A percentile compares a stretch with the other conserved stretches of the same genome.
These are phyloP conservation scores for Russula vinacea DNA, from an alignment of 768 basidiomycete genomes.

Conservation along the genomic window DNA sequence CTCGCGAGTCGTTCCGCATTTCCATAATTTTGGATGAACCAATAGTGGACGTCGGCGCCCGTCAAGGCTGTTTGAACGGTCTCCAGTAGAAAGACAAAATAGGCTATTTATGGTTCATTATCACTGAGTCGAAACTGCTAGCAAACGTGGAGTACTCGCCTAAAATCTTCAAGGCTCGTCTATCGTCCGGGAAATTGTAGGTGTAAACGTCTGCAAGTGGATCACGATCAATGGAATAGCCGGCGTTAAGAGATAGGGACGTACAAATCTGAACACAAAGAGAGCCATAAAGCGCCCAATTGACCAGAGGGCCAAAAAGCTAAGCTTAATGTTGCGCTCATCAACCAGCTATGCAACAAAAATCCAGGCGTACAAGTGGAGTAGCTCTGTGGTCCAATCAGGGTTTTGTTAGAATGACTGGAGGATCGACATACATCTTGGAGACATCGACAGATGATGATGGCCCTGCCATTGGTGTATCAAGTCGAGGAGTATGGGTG, in stretches of 20 bases:
- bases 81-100: constrained; percentile 5
- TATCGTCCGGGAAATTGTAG: constrained; percentile 8
- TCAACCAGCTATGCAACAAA: not conserved
- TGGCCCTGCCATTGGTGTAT: not conserved
- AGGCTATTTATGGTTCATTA: not conserved
- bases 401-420: not conserved
- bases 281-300: constrained; percentile 35
- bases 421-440: not conserved
- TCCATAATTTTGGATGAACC: constrained; percentile 13
- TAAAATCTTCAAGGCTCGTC: not conserved
- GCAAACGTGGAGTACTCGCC: not conserved
- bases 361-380: constrained; percentile 2
- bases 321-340: not conserved
- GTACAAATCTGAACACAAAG: constrained; percentile 36
- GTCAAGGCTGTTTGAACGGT: constrained; percentile 1
- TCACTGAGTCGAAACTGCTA: not conserved
- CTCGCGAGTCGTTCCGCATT: not conserved
- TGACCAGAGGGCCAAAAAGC: constrained; percentile 28
- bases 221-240: not conserved
- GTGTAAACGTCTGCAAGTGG: not conserved
- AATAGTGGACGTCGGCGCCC: constrained; percentile 7
- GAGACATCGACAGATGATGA: not conserved
- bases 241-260: not conserved
- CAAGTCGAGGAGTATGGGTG: not conserved
- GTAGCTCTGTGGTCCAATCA: not conserved